Base-by-base conservation (phyloP, 108 stramenopile species). In the Hondaea fermentalgiana region DNA sequence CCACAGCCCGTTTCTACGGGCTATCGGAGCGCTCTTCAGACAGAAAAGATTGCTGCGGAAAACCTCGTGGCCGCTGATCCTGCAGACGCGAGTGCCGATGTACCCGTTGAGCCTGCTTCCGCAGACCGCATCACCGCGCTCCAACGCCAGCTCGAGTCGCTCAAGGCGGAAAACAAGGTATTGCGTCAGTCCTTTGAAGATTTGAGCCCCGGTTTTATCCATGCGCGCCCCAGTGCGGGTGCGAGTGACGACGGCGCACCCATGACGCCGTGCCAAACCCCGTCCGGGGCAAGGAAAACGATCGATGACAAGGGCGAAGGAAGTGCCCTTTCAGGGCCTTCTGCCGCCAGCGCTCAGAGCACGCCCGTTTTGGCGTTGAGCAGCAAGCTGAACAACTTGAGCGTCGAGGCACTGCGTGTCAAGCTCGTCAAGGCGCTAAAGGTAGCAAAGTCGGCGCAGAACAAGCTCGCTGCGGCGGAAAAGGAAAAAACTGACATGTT, bases 391-490 rank as follows among this genome's bases (percentile, higher is more conserved):
- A 83, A 83, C 76, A 83, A 53, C 49, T 45, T 83, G 19, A 83
- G 76, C 4, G 23, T 83, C 16, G 76, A 83, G 28, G 76, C 76
- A 23, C 4, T 83, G 10, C 45, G 51, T 3, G 51, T 53, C 51
- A 83, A 83, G 76, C 51, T 83, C 45, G 76, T 83, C 19, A 83
- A 83, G 23, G 76, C 76, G 1, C 76, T 83, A 3, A 83, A 83
- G 51, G 76, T 83, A 16, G 76, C 76, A 43, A 83, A 83, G 28
- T 25, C 51, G 19, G n/a, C 76, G 49, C 76, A 83, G 76, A 53
- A 21, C n/a, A 83, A 83, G 51, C 49, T 83, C 6, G 76, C 76
- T 12, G 19, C 12, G 43, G 76, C 28, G 1, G 76, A 83, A 23
- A 47, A 83, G 51, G 76, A 83, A 23, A 83, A 83, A 53, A 45